A percentile compares a stretch with the other conserved stretches of the same genome.
Conservation (phyloP, 1,284 basidiomycete genomes). For the Trametes hirsuta region DNA sequence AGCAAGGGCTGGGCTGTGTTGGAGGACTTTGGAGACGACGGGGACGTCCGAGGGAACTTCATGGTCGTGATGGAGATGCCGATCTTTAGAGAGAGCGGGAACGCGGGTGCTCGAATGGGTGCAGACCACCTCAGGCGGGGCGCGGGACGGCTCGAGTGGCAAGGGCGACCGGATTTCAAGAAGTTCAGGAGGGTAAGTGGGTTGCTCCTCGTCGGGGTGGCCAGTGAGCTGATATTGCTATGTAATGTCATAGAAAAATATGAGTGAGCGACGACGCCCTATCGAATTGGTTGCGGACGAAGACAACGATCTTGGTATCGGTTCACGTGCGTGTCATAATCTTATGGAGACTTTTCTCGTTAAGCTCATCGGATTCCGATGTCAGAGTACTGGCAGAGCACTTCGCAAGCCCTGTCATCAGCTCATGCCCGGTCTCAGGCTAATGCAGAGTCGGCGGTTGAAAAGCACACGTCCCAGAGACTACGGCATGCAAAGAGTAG, state of each 20-base stretch:
- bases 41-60: slow-evolving; percentile 76
- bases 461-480: slow-evolving; percentile 8
- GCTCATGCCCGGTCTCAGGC: slow-evolving; percentile 27
- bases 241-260: slow-evolving; percentile 34
- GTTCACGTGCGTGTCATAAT: slow-evolving; percentile 42
- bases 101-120: slow-evolving; percentile 14
- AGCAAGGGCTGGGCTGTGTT: slow-evolving; percentile 67
- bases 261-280: slow-evolving; percentile 37
- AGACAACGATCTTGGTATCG: slow-evolving; percentile 60
- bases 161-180: slow-evolving; percentile 77
- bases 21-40: slow-evolving; percentile 75
- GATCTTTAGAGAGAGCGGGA: slow-evolving; percentile 43
- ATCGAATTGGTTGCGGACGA: slow-evolving; percentile 58
- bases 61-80: slow-evolving; percentile 83
- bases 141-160: slow-evolving; percentile 47
- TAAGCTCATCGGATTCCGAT: neutral
- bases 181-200: slow-evolving; percentile 79
- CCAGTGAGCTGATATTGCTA: neutral
- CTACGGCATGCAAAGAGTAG: slow-evolving; percentile 13
- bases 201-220: neutral
- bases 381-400: slow-evolving; percentile 58
- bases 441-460: slow-evolving; percentile 18
- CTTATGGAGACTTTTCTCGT: neutral
- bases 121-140: slow-evolving; percentile 34
- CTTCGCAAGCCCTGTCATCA: slow-evolving; percentile 22